phyloP scores from a whole-genome alignment of 371 early-diverging fungal genomes.

The Lichtheimia ramosa region DNA sequence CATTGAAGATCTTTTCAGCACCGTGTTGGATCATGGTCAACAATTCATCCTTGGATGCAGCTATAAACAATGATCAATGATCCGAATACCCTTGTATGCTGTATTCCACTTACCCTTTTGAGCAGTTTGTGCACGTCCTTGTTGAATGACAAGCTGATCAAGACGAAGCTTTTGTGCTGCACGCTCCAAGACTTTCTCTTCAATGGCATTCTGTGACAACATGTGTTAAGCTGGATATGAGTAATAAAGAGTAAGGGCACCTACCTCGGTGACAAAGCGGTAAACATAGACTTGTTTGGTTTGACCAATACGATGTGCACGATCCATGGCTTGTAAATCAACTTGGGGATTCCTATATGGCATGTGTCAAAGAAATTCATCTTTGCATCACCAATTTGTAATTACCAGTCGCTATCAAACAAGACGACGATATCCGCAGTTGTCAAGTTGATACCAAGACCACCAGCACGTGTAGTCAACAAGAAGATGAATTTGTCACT shows the following conservation, averaged over 20 bases:
- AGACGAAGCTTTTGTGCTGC: slow-evolving; percentile 97
- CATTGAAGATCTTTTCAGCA: slow-evolving; percentile 85
- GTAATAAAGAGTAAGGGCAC: not conserved
- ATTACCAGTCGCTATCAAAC: slow-evolving; percentile 97
- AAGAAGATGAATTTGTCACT: slow-evolving; percentile 96
- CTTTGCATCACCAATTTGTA: not conserved
- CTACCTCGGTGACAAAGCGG: slow-evolving; percentile 93
- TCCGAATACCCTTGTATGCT: not conserved
- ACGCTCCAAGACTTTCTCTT: slow-evolving; percentile 96
- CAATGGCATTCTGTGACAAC: slow-evolving; percentile 79
- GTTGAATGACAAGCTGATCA: slow-evolving; percentile 98
- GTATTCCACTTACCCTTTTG: slow-evolving; percentile 39
- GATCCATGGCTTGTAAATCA: slow-evolving; percentile 95
- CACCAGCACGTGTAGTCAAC: slow-evolving; percentile 98
- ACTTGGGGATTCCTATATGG: slow-evolving; percentile 85
- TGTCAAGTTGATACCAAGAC: slow-evolving; percentile 98
- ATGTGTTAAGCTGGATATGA: not conserved
- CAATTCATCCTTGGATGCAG: slow-evolving; percentile 81
- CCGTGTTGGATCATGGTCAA: slow-evolving; percentile 97
- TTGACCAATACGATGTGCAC: slow-evolving; percentile 99
- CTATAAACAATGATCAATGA: slow-evolving; percentile 12
- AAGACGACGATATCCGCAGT: slow-evolving; percentile 98
- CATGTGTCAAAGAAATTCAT: not conserved
- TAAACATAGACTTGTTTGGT: slow-evolving; percentile 98
- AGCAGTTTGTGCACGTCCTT: slow-evolving; percentile 67